Evolutionary conservation across 495 filamentous ascomycete genomes (phyloP).

Genomic region (Opeltia flavorubescens): DNA sequence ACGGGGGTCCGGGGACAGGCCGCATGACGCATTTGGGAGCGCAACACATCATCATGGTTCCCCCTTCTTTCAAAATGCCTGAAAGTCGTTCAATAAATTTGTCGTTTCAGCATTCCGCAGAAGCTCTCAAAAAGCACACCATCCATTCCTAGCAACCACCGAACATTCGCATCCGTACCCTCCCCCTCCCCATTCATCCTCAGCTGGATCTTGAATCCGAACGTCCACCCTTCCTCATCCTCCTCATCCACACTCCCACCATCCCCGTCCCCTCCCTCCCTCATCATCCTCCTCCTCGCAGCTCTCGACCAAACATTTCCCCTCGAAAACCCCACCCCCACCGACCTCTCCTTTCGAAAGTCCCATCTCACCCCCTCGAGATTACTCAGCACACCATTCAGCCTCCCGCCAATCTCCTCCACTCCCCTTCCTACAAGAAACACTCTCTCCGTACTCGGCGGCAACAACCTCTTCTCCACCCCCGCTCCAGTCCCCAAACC

Average conservation of each 20-base stretch:
- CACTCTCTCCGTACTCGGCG: constrained; percentile 39
- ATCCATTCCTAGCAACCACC: constrained; percentile 69
- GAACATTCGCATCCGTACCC: constrained; percentile 31
- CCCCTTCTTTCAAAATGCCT: too few relatives aligned
- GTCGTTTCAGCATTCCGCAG: constrained; percentile 58
- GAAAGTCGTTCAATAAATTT: constrained; percentile 19
- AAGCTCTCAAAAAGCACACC: constrained; percentile 76
- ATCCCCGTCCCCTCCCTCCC: constrained; percentile 12
- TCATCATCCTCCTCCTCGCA: constrained; percentile 41
- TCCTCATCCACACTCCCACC: constrained; percentile 11
- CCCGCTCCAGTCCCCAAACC: not conserved
- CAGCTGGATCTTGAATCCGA: constrained; percentile 35
- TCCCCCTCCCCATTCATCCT: constrained; percentile 15
- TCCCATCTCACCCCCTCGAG: constrained; percentile 40
- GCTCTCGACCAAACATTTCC: constrained; percentile 61
- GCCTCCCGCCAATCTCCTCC: constrained; percentile 24
- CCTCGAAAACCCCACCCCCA: constrained; percentile 41
- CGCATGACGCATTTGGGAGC: too few relatives aligned
- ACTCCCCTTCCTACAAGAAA: constrained; percentile 24
- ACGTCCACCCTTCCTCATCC: constrained; percentile 9
- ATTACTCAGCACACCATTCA: too few relatives aligned
- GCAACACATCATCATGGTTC: too few relatives aligned
- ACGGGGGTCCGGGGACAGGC: too few relatives aligned
- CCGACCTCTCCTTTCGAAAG: constrained; percentile 28
- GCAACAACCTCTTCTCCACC: constrained; percentile 31